Percentiles rank a stretch among this genome's conserved stretches.
phyloP scores from a whole-genome alignment of 2,329 filamentous ascomycete species.

The Malbranchea zuffiana region DNA sequence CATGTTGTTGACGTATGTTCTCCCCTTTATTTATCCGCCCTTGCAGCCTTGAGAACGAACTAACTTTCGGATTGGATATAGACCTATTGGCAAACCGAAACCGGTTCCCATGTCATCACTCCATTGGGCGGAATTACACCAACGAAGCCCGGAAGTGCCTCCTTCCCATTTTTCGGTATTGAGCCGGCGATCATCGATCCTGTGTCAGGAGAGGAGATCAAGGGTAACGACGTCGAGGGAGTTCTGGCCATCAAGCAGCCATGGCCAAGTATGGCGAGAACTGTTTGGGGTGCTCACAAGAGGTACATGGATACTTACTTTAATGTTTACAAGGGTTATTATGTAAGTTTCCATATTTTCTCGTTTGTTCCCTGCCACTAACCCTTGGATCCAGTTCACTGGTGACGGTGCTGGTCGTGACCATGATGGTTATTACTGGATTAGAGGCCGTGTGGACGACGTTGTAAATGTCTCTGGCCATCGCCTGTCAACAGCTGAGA shows the following conservation, averaged over 20 bases:
- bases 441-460: slow-evolving; percentile 93
- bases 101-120: slow-evolving; percentile 89
- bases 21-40: too few relatives aligned
- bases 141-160: slow-evolving; percentile 92
- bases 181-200: slow-evolving; percentile 97
- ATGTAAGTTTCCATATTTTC: slow-evolving; percentile 51
- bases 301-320: slow-evolving; percentile 98
- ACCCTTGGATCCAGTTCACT: slow-evolving; percentile 34
- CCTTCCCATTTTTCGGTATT: slow-evolving; percentile 94
- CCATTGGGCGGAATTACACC: slow-evolving; percentile 87
- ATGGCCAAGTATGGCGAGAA: slow-evolving; percentile 97
- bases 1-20: slow-evolving; percentile 83
- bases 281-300: slow-evolving; percentile 95
- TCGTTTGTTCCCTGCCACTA: slow-evolving; percentile 9
- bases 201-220: slow-evolving; percentile 82
- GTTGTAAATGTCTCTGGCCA: slow-evolving; percentile 98
- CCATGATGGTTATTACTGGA: slow-evolving; percentile 99
- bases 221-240: slow-evolving; percentile 94
- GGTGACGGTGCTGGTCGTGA: slow-evolving; percentile 86
- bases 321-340: slow-evolving; percentile 96
- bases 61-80: slow-evolving; percentile 30
- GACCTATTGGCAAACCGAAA: slow-evolving; percentile 99
- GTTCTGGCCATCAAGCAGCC: slow-evolving; percentile 94
- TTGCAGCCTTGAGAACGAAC: background rate
- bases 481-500: slow-evolving; percentile 91